phyloP scores from a whole-genome alignment of 2,329 filamentous ascomycete species.

The Cladosporium colombiae region DNA sequence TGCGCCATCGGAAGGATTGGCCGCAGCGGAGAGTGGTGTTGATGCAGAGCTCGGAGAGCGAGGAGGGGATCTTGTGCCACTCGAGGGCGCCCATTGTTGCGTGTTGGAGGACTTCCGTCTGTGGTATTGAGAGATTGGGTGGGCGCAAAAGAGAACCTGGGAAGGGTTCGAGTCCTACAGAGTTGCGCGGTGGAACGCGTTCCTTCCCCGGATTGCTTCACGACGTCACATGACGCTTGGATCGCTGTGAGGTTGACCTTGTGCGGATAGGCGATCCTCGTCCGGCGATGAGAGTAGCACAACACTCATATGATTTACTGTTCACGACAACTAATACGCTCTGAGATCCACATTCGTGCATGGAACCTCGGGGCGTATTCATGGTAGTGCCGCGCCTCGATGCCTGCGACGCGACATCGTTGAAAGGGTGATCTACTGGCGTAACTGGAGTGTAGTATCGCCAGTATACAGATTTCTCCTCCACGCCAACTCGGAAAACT shows the following conservation, averaged over 20 bases:
- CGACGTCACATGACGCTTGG: not conserved
- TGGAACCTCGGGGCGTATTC: too few relatives aligned
- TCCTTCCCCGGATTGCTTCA: not conserved
- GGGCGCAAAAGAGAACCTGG: not conserved
- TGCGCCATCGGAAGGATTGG: slow-evolving; percentile 93
- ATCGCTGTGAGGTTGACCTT: not conserved
- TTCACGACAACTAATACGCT: too few relatives aligned
- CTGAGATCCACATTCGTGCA: too few relatives aligned
- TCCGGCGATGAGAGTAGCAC: too few relatives aligned
- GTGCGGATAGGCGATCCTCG: too few relatives aligned
- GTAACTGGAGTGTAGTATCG: too few relatives aligned
- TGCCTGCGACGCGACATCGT: too few relatives aligned
- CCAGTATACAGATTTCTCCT: too few relatives aligned
- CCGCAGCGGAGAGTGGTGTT: slow-evolving; percentile 93
- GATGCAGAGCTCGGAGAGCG: slow-evolving; percentile 82
- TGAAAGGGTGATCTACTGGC: too few relatives aligned
- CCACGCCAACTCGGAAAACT: too few relatives aligned
- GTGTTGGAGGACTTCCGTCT: not conserved
- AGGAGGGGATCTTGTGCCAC: slow-evolving; percentile 86
- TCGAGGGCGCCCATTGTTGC: slow-evolving; percentile 51
- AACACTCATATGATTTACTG: too few relatives aligned
- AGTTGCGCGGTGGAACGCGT: not conserved
- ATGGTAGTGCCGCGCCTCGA: too few relatives aligned
- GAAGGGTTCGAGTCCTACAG: not conserved
- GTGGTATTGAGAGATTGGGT: not conserved